Evolutionary conservation across 305 asterid genomes (phyloP), one percentile per base, ranked within the genome.

Genomic region (Solanum hybrid): DNA sequence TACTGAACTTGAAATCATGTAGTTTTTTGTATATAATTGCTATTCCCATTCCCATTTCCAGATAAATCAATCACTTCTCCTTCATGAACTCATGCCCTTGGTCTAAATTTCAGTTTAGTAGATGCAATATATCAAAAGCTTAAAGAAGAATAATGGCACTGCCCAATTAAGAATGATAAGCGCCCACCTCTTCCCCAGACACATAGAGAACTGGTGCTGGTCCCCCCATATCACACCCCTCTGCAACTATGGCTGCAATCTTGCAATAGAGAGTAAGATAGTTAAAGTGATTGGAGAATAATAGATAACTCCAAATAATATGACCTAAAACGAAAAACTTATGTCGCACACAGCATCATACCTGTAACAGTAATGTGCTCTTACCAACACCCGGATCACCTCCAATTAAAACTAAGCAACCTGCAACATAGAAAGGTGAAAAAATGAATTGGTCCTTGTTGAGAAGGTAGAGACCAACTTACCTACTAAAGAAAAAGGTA

Each of bases 331-430:
- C 5, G 5, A 78, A 26, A 76, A 70, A 86, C 13, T 45, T 80
- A 85, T 57, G 79, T 33, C 37, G 87, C 89, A 75, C 79, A 91
- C 92, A 89, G 68, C 39, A 45, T 3, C 33, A 89, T 94, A 97
- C 99, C 99, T 97, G 98, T 93, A 97, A 93, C 93, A 97, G 79
- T 82, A 97, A 88, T 14, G 99, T 97, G 93, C 98, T 97, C 95
- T 97, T 97, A 90, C 99, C 99, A 78, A 97, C 95, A 90, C 99
- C 99, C 27, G 99, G 99, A 93, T 97, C 99, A 86, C 99, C 99
- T 51, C 99, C 99, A 88, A 97, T 96, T 93, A 97, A 94, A 88
- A 97, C 96, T 92, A 97, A 93, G 92, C 98, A 97, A 88, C 99
- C 99, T 97, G 93, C 22, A 78, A 89, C 80, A 88, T 76, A 33